Evolutionary conservation across 805 yeast species (phyloP).

Genomic region (Groenewaldozyma salmanticensis): DNA sequence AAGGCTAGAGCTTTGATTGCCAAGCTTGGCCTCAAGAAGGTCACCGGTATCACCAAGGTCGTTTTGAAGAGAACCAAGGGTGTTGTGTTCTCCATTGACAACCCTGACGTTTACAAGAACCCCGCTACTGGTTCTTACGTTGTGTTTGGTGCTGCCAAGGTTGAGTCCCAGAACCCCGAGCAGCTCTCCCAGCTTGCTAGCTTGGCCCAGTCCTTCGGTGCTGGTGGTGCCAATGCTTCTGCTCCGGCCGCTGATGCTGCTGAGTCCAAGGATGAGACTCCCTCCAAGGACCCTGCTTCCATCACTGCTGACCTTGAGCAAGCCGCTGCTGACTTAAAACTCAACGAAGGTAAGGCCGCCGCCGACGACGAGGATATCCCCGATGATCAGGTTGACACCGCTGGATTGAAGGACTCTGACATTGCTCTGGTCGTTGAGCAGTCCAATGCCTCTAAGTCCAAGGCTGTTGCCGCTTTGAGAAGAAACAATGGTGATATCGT

Average conservation of each 20-base stretch:
- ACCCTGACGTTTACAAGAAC: constrained; percentile 92
- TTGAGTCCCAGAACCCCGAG: constrained; percentile 84
- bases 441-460: constrained; percentile 77
- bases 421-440: constrained; percentile 83
- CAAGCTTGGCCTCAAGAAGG: constrained; percentile 81
- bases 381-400: constrained; percentile 70
- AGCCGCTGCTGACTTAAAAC: constrained; percentile 21
- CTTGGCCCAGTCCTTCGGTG: constrained; percentile 43
- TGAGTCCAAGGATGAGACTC: constrained; percentile 37
- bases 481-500: constrained; percentile 90
- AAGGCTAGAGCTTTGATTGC: constrained; percentile 86
- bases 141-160: constrained; percentile 96
- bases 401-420: constrained; percentile 76
- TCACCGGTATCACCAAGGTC: constrained; percentile 90
- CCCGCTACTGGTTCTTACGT: constrained; percentile 85
- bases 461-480: constrained; percentile 86
- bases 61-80: constrained; percentile 91
- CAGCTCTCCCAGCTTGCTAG: constrained; percentile 75
- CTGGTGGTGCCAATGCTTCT: constrained; percentile 26
- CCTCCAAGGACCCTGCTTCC: constrained; percentile 24
- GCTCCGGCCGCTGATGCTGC: constrained; percentile 35
- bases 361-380: constrained; percentile 48
- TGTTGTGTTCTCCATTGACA: constrained; percentile 81
- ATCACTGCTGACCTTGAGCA: constrained; percentile 23
- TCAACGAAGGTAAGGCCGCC: constrained; percentile 30